Evolutionary conservation across 208 protist genomes (phyloP).

Genomic region (Leishmania mexicana): DNA sequence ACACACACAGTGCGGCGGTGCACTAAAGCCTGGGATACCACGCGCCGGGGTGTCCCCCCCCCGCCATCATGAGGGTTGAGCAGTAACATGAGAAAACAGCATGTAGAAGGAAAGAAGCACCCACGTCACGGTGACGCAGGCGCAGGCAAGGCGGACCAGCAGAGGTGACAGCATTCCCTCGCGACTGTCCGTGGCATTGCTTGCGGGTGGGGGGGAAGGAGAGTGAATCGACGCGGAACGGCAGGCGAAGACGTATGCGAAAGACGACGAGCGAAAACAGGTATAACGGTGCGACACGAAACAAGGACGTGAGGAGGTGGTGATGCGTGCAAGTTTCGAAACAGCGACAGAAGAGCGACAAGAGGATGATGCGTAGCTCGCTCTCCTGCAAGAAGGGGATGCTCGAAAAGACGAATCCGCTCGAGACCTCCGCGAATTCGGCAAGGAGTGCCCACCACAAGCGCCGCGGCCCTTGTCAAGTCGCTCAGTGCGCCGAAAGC

Average conservation of each 20-base stretch:
- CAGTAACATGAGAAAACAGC: neutral
- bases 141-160: neutral
- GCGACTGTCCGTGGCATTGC: neutral
- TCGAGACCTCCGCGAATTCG: neutral
- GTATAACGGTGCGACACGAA: neutral
- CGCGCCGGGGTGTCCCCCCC: neutral
- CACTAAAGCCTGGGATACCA: neutral
- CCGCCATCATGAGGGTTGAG: neutral
- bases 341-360: neutral
- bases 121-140: neutral
- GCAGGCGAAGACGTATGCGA: neutral
- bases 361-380: neutral
- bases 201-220: neutral
- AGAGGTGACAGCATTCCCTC: neutral
- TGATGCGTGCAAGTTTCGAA: neutral
- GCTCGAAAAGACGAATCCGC: neutral
- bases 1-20: neutral
- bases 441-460: neutral
- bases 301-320: neutral
- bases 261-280: neutral
- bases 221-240: neutral
- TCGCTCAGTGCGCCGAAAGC: neutral
- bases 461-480: neutral
- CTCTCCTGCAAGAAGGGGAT: neutral
- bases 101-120: neutral